Evolutionary conservation across 345 rosid genomes (phyloP), one percentile per base, ranked within the genome.

Genomic region (Lumnitzera racemosa): DNA sequence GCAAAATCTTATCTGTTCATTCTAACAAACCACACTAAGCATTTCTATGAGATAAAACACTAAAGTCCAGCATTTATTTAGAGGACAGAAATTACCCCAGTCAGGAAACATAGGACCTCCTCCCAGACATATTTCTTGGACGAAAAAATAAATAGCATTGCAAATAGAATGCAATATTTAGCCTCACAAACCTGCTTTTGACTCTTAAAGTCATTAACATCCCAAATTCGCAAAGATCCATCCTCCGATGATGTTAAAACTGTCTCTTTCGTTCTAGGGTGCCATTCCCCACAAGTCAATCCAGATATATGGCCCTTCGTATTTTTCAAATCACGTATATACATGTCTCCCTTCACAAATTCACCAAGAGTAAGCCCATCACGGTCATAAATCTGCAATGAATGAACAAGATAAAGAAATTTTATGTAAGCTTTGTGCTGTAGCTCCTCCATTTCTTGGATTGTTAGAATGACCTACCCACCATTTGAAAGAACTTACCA

Each of bases 331-430:
- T 94, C 97, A 57, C 96, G 95, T 59, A 94, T 90, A 31, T 94
- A 90, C 99, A 94, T 94, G 73, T 94, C 99, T 50, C 99, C 99
- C 58, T 94, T 94, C n/a, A 90, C 70, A 68, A 88, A 94, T 80
- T 94, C 99, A 15, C 97, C 99, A 49, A 94, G 74, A 9, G 89
- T 84, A 67, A 94, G 92, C 24, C 99, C 99, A 73, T 90, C 99
- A 11, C 99, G 91, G 67, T 94, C 99, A 72, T 78, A 94, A 71
- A 90, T 90, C 99, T 92, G 76, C 59, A 43, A 67, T 31, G 49
- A 69, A 61, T 62, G 14, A 15, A 59, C 51, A 49, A 55, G 14
- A 49, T 14, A 53, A 50, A 57, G 29, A 16, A 46, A 57, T 12
- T 3, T 47, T n/a, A 13, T 24, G 1, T 24, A 3, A 36, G 43